These are phyloP conservation scores for Capsicum pubescens DNA, from an alignment of 257 asterid species.

Conservation along the genomic window DNA sequence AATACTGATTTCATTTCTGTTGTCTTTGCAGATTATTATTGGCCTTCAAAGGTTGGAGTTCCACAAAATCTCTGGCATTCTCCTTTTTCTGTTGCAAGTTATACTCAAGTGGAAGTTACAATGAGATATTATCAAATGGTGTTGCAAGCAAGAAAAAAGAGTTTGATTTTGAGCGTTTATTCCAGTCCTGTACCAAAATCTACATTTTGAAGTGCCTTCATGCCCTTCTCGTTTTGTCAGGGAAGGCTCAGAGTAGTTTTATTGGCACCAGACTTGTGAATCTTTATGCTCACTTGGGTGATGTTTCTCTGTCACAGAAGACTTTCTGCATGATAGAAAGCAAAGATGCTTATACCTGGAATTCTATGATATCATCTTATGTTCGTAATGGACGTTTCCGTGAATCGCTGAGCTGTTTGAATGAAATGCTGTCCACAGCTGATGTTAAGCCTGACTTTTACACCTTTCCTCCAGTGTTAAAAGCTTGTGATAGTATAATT, in stretches of 20 bases:
- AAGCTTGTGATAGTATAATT: constrained; percentile 59
- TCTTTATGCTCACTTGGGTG: constrained; percentile 66
- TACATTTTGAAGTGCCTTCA: constrained; percentile 58
- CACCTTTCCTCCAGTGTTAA: constrained; percentile 74
- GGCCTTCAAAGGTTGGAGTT: constrained; percentile 48
- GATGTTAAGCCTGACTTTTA: constrained; percentile 78
- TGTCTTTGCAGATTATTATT: constrained; percentile 45
- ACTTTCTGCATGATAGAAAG: constrained; percentile 53
- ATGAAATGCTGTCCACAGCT: constrained; percentile 58
- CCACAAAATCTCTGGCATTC: constrained; percentile 28
- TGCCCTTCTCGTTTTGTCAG: constrained; percentile 71
- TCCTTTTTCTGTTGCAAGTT: constrained; percentile 30
- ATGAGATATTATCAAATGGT: constrained; percentile 37
- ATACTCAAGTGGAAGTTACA: constrained; percentile 42
- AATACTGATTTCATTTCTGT: neutral
- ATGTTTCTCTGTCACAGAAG: constrained; percentile 55
- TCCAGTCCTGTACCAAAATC: constrained; percentile 57
- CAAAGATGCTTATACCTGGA: constrained; percentile 79
- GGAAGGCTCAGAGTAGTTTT: constrained; percentile 55
- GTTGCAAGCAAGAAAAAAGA: constrained; percentile 35
- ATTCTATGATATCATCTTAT: constrained; percentile 73
- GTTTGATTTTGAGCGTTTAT: constrained; percentile 59
- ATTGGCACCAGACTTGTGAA: constrained; percentile 68
- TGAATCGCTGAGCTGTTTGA: constrained; percentile 62
- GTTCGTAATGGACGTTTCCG: constrained; percentile 55